Evolutionary conservation across 306 rosid genomes (phyloP).

Genomic region (Mucuna pruriens): DNA sequence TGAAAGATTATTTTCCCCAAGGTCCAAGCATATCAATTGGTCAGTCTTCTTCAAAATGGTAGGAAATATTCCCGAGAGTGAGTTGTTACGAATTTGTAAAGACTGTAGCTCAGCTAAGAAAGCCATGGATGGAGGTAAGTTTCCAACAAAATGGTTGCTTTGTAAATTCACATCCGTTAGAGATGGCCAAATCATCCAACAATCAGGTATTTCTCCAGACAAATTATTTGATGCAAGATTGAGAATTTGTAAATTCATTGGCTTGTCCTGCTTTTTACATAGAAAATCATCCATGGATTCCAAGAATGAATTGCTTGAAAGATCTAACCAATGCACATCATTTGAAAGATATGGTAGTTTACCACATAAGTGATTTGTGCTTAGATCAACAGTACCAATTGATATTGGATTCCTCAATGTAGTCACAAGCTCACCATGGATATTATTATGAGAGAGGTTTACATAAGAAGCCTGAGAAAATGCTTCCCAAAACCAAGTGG

Average conservation of each 20-base stretch:
- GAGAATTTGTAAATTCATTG: neutral
- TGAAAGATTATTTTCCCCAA: neutral
- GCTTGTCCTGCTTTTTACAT: neutral
- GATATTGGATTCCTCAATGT: neutral
- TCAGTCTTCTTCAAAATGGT: neutral
- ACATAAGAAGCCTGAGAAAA: neutral
- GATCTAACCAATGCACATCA: neutral
- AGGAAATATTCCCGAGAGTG: neutral
- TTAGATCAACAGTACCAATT: neutral
- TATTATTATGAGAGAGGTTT: neutral
- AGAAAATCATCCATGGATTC: neutral
- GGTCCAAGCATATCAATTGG: neutral
- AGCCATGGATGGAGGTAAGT: neutral
- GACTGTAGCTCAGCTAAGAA: neutral
- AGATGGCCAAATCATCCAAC: neutral
- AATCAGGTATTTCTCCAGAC: neutral
- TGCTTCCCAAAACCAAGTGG: neutral
- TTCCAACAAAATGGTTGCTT: neutral
- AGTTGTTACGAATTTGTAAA: neutral
- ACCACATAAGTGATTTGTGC: neutral
- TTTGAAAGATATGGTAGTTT: neutral
- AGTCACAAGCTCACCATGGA: neutral
- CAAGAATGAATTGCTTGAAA: neutral
- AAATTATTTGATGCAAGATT: neutral
- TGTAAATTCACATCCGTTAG: neutral